phyloP scores from a whole-genome alignment of 257 asterid genomes.

The Plantago elongata region DNA sequence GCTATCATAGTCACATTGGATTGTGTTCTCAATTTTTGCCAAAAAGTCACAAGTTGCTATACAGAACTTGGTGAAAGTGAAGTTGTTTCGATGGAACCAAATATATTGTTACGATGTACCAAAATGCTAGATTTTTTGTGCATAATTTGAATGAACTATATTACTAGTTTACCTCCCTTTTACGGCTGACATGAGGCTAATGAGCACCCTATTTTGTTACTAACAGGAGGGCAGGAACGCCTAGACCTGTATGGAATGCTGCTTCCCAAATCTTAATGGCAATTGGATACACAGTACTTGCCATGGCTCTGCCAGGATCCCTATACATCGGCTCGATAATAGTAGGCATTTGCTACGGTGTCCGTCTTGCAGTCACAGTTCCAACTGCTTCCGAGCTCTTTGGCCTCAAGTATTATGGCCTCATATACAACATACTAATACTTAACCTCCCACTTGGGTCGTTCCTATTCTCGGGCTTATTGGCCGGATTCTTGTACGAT shows the following conservation, averaged over 20 bases:
- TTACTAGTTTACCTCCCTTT: too few relatives aligned
- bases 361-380: conserved; percentile 50
- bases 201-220: not conserved
- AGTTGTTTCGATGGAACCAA: too few relatives aligned
- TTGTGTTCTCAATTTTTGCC: too few relatives aligned
- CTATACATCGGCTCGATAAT: conserved; percentile 52
- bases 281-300: conserved; percentile 5
- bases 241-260: conserved; percentile 6
- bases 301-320: conserved; percentile 7
- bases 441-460: conserved; percentile 69
- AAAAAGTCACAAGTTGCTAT: too few relatives aligned
- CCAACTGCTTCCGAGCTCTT: conserved; percentile 69
- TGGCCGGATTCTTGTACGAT: conserved; percentile 11
- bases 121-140: too few relatives aligned
- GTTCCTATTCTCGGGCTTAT: conserved; percentile 22
- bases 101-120: too few relatives aligned
- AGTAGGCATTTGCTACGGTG: conserved; percentile 64
- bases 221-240: conserved; percentile 4
- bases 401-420: conserved; percentile 68
- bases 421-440: conserved; percentile 59
- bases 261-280: conserved; percentile 13
- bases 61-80: too few relatives aligned
- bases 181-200: too few relatives aligned
- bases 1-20: too few relatives aligned
- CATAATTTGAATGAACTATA: too few relatives aligned